Evolutionary conservation across 345 rosid species (phyloP).

Genomic region (Hypericum perforatum): DNA sequence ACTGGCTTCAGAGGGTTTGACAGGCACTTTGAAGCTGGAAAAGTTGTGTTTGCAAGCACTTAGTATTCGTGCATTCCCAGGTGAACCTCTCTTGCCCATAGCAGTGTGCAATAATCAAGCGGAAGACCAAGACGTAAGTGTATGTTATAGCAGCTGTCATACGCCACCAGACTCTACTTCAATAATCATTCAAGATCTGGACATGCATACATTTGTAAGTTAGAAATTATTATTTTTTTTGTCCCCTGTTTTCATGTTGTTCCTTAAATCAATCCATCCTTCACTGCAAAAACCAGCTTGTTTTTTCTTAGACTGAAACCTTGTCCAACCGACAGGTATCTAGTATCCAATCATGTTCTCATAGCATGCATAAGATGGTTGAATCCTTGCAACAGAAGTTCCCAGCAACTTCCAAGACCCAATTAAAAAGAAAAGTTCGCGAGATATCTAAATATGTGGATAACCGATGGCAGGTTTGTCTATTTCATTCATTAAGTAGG

Average conservation of each 20-base stretch:
- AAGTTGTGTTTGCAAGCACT: constrained; percentile 66
- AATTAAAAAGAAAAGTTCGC: constrained; percentile 59
- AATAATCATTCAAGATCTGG: constrained; percentile 39
- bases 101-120: constrained; percentile 19
- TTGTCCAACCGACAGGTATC: constrained; percentile 46
- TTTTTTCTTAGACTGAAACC: background rate
- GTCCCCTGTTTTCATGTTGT: background rate
- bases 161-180: constrained; percentile 26
- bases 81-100: constrained; percentile 32
- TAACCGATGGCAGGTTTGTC: constrained; percentile 89
- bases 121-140: constrained; percentile 36
- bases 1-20: constrained; percentile 38
- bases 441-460: constrained; percentile 75
- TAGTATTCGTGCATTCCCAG: constrained; percentile 40
- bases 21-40: constrained; percentile 47
- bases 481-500: background rate
- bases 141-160: constrained; percentile 21
- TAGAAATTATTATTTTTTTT: background rate
- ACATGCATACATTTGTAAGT: constrained; percentile 53
- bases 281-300: constrained; percentile 9
- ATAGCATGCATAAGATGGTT: constrained; percentile 50
- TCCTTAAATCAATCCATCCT: background rate
- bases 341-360: constrained; percentile 55
- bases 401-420: constrained; percentile 57
- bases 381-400: constrained; percentile 70